These are phyloP conservation scores for Dujonia santamariae DNA, from an alignment of 1,139 yeast species.

Conservation along the genomic window DNA sequence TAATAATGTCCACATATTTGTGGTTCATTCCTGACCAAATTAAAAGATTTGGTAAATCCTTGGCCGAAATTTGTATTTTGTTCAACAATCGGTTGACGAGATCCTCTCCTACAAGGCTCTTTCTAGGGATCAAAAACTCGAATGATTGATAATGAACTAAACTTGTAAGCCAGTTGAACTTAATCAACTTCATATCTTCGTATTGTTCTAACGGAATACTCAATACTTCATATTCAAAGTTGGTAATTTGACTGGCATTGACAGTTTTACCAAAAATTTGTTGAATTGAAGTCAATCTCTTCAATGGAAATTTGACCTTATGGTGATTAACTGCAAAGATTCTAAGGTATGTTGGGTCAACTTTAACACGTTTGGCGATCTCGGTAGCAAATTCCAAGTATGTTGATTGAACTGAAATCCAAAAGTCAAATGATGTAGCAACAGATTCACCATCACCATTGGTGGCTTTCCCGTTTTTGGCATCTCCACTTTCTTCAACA, in stretches of 20 bases:
- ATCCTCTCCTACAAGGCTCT: constrained; percentile 51
- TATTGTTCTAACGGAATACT: constrained; percentile 71
- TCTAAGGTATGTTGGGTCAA: constrained; percentile 63
- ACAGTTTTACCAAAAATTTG: constrained; percentile 48
- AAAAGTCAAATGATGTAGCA: constrained; percentile 49
- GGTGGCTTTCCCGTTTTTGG: constrained; percentile 12
- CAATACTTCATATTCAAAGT: constrained; percentile 72
- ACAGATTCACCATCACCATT: too few species aligned
- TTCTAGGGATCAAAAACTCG: constrained; percentile 67
- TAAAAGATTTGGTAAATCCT: constrained; percentile 50
- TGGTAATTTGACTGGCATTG: constrained; percentile 43
- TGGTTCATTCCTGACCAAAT: constrained; percentile 54
- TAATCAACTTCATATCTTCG: constrained; percentile 69
- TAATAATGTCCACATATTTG: constrained; percentile 35
- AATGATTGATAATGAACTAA: constrained; percentile 63
- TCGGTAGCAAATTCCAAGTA: constrained; percentile 59
- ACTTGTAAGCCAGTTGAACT: constrained; percentile 60
- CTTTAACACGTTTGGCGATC: constrained; percentile 52
- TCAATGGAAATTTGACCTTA: constrained; percentile 51
- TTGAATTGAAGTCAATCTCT: constrained; percentile 38
- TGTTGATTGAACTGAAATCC: constrained; percentile 63
- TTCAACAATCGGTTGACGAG: constrained; percentile 54
- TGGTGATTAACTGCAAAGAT: constrained; percentile 57
- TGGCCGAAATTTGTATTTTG: constrained; percentile 51
- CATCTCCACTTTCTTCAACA: constrained; percentile 18